phyloP scores from a whole-genome alignment of 495 filamentous ascomycete species.

The Lentithecium fluviatile region DNA sequence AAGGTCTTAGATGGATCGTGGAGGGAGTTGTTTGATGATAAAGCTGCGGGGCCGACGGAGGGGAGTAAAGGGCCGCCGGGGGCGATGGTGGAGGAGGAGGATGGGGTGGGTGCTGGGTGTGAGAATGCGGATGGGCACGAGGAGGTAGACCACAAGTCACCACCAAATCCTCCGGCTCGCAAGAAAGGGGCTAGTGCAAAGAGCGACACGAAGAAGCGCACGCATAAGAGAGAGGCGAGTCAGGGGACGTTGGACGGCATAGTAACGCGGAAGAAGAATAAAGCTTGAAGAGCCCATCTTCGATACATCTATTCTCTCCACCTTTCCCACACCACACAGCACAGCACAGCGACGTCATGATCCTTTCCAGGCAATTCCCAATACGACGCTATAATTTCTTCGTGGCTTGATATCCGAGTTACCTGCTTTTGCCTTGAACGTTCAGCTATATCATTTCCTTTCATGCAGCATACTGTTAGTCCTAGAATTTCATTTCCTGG shows the following conservation, averaged over 20 bases:
- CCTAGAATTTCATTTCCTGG: no score
- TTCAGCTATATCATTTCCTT: no score
- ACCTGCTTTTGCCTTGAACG: no score
- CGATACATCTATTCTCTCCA: no score
- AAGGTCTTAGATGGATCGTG: slow-evolving; percentile 62
- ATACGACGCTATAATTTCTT: no score
- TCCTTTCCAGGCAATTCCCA: no score
- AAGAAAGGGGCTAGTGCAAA: not conserved
- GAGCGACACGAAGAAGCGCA: slow-evolving; percentile 1
- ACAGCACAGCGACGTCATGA: no score
- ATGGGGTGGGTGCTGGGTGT: no score
- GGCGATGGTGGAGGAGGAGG: slow-evolving; percentile 35
- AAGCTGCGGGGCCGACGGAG: slow-evolving; percentile 50
- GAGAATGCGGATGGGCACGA: slow-evolving; percentile 18
- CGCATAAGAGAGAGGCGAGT: slow-evolving; percentile 36
- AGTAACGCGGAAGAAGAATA: slow-evolving; percentile 35
- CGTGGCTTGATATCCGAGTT: no score
- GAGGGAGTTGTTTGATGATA: slow-evolving; percentile 55
- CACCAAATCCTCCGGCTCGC: not conserved
- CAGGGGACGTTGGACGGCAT: slow-evolving; percentile 39
- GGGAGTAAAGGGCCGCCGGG: slow-evolving; percentile 37
- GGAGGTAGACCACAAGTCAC: not conserved
- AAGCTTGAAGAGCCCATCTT: slow-evolving; percentile 9
- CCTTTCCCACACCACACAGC: no score
- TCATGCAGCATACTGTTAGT: no score